Evolutionary conservation across 257 asterid species (phyloP), one percentile per base, ranked within the genome.

Genomic region (Coffea canephora): DNA sequence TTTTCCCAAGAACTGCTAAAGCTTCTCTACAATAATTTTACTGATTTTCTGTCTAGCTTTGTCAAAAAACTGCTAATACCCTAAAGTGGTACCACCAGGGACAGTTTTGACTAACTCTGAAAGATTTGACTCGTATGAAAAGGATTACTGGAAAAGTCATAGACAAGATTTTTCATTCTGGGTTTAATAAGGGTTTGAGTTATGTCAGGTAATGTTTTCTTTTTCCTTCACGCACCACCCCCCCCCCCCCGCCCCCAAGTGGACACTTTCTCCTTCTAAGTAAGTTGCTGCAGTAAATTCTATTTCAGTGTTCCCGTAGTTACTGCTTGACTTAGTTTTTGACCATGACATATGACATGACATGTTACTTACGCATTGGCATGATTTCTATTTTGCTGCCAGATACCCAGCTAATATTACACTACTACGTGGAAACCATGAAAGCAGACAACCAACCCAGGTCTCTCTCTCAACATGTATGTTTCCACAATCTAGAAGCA

Each of bases 361-460:
- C 39, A 34, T 31, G 13, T 48, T 72, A 73, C 61, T 73, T 8
- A 49, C 36, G 1, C 39, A 12, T 6, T 81, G 18, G 79, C 64
- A n/a, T 62, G 54, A 19, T 75, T 79, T 75, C 81, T 74, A 52
- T 46, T 85, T 79, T 79, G 39, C 81, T 86, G 36, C 80, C 87
- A 95, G 99, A 89, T 89, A 90, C 77, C 98, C 99, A 74, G 97
- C 99, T 79, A 90, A 90, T 87, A 93, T 95, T 78, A 95, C 99
- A 74, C 94, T 95, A 77, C 90, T 95, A 48, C 99, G 98, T 71
- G 99, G 99, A 78, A 95, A 95, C 87, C 99, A 95, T 78, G 99
- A 95, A 81, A 95, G 99, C 93, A 86, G 98, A 87, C 98, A 95
- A 81, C 83, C 93, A 73, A 95, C 98, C 36, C 99, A 95, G 97